Conservation (phyloP, 768 basidiomycete genomes). For the Tricholomella constricta region DNA sequence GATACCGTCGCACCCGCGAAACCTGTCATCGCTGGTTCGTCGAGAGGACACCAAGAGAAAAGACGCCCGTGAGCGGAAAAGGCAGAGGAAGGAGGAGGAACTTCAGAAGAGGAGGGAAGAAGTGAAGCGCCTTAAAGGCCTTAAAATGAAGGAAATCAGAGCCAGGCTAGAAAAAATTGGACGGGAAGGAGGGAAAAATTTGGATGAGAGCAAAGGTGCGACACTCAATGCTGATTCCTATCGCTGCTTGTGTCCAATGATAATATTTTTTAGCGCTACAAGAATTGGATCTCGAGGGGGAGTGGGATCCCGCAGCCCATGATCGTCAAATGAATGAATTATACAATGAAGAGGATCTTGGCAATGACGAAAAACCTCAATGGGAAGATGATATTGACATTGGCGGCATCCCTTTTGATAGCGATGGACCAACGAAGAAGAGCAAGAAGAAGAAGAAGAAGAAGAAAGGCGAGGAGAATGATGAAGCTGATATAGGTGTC, state of each 20-base stretch:
- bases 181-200: slow-evolving; percentile 62
- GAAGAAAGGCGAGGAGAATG: slow-evolving; percentile 42
- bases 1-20: slow-evolving; percentile 78
- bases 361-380: slow-evolving; percentile 60
- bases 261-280: slow-evolving; percentile 48
- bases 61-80: slow-evolving; percentile 77
- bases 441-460: slow-evolving; percentile 65
- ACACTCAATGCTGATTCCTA: background rate
- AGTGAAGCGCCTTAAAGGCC: slow-evolving; percentile 73
- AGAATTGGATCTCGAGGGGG: slow-evolving; percentile 83
- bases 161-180: slow-evolving; percentile 74
- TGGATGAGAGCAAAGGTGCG: slow-evolving; percentile 41
- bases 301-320: slow-evolving; percentile 88
- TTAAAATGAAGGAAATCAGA: slow-evolving; percentile 85
- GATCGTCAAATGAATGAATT: slow-evolving; percentile 81
- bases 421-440: slow-evolving; percentile 36
- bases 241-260: background rate
- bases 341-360: slow-evolving; percentile 54
- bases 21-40: slow-evolving; percentile 61
- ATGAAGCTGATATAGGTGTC: slow-evolving; percentile 51
- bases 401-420: slow-evolving; percentile 55
- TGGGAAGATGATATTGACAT: slow-evolving; percentile 94
- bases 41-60: slow-evolving; percentile 80
- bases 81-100: slow-evolving; percentile 80
- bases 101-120: slow-evolving; percentile 74